These are phyloP conservation scores for Flaveria brownii DNA, from an alignment of 129 eudicot species.

Conservation along the genomic window DNA sequence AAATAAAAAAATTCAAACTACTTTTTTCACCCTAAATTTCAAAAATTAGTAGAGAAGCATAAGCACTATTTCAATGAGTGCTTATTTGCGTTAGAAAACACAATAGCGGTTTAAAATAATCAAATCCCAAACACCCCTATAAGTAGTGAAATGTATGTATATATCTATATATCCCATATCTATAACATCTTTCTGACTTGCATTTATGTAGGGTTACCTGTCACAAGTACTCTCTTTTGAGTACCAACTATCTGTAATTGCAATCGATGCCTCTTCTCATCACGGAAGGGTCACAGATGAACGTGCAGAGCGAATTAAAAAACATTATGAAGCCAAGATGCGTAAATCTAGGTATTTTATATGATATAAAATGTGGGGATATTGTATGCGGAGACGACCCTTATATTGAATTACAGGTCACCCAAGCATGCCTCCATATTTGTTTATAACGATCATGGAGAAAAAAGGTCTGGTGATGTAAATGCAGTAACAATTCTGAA, in stretches of 20 bases:
- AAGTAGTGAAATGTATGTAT: too few species aligned
- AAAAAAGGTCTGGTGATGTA: background rate
- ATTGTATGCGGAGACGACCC: background rate
- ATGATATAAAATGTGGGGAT: background rate
- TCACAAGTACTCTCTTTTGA: slow-evolving; percentile 89
- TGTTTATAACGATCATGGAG: background rate
- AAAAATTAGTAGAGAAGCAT: background rate
- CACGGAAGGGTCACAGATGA: slow-evolving; percentile 76
- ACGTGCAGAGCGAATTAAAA: slow-evolving; percentile 85
- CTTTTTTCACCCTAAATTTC: background rate
- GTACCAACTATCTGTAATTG: slow-evolving; percentile 72
- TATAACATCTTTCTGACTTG: slow-evolving; percentile 21
- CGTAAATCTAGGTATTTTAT: slow-evolving; percentile 58
- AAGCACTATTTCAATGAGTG: background rate
- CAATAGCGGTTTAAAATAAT: background rate
- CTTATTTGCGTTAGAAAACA: background rate
- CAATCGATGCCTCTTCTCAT: slow-evolving; percentile 88
- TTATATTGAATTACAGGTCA: background rate
- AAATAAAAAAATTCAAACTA: background rate
- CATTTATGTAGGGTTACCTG: slow-evolving; percentile 67
- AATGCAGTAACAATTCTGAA: background rate
- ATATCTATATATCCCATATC: background rate
- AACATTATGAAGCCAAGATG: slow-evolving; percentile 68
- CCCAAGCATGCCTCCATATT: background rate
- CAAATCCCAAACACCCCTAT: background rate